Percentiles rank a stretch among this genome's conserved stretches.
Conservation (phyloP, 164 flowering plant genomes). For the Brasenia schreberi region DNA sequence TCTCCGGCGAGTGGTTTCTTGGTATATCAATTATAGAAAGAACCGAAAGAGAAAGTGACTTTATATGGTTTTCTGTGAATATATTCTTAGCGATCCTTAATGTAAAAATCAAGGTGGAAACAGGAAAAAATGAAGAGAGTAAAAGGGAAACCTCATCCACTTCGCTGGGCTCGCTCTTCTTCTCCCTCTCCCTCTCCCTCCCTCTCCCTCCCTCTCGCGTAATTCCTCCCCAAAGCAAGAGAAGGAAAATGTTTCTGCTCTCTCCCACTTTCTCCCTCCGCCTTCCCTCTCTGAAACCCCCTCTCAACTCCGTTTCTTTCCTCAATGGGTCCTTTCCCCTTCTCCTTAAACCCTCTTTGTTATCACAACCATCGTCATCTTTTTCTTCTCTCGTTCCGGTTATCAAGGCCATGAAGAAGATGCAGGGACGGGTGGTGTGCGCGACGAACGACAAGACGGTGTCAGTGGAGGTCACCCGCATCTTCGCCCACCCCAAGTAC, state of each 20-base stretch:
- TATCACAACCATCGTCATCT: conserved; percentile 12
- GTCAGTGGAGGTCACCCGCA: conserved; percentile 53
- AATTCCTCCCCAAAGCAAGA: background rate
- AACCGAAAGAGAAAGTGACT: too few species aligned
- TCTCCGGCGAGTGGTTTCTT: too few species aligned
- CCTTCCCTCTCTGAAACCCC: background rate
- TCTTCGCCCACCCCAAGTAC: conserved; percentile 85
- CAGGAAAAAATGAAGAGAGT: too few species aligned
- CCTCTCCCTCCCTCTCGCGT: background rate
- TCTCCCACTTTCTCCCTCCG: background rate
- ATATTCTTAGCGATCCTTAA: too few species aligned
- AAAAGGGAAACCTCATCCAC: background rate
- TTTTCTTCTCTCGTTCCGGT: conserved; percentile 15
- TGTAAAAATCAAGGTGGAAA: too few species aligned
- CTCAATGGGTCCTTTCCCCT: conserved; percentile 46
- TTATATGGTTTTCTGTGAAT: too few species aligned
- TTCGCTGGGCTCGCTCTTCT: background rate
- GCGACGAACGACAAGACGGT: conserved; percentile 57
- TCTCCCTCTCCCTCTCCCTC: background rate
- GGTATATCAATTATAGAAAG: too few species aligned
- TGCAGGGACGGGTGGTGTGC: conserved; percentile 73
- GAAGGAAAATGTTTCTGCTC: conserved; percentile 1
- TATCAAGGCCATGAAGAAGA: conserved; percentile 46
- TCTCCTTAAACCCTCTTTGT: conserved; percentile 22
- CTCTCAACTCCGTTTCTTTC: conserved; percentile 28